Conservation (phyloP, 306 rosid genomes). For the Vigna angularis region DNA sequence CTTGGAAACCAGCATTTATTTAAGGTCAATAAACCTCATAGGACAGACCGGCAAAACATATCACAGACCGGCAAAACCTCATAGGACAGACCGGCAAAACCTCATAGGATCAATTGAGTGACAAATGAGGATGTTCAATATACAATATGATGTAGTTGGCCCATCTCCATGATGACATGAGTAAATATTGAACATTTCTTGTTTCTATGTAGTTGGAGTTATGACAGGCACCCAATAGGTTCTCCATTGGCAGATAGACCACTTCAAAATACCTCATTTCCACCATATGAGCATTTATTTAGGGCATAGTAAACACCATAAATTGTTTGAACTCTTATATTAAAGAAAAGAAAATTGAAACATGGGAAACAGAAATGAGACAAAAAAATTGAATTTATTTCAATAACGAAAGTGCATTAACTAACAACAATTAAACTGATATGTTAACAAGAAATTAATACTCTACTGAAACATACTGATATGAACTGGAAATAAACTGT, state of each 20-base stretch:
- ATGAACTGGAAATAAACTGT: no score
- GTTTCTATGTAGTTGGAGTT: no score
- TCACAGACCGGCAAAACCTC: no score
- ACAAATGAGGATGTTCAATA: slow-evolving; percentile 6
- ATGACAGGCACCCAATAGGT: no score
- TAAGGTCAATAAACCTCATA: background rate
- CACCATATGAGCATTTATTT: no score
- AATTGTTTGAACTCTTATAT: background rate
- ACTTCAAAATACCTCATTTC: no score
- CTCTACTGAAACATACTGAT: no score
- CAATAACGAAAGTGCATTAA: background rate
- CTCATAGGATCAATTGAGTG: background rate
- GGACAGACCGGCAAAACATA: background rate
- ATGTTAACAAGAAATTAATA: background rate
- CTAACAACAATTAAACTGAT: background rate
- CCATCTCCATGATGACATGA: no score
- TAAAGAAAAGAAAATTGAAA: background rate
- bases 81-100: no score
- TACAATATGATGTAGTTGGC: background rate
- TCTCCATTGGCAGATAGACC: no score
- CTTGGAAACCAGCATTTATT: background rate
- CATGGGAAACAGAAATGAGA: background rate
- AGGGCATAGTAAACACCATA: no score
- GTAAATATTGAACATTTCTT: no score
- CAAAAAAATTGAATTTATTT: background rate